Base-by-base conservation (phyloP, 1,284 basidiomycete species). In the Caloboletus firmus region DNA sequence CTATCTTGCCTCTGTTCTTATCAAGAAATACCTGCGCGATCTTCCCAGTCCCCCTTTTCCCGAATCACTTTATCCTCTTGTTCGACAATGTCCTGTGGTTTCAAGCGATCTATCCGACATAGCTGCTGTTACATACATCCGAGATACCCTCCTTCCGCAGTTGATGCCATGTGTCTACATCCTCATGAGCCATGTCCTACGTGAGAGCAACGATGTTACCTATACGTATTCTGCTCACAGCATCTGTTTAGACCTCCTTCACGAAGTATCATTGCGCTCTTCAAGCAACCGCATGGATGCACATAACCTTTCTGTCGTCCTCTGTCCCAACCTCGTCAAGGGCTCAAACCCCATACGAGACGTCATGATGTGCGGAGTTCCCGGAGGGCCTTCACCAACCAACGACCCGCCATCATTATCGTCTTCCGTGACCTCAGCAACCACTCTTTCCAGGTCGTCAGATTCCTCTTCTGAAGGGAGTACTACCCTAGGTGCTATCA, bases 21-120 rank as follows among this genome's bases (percentile, higher is more conserved):
- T 94, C 56, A 94, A 94, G 75, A 91, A 91, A 65, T 93, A 87
- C 64, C 72, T 94, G 18, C 81, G 89, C 30, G 88, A 91, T 66
- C 75, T 94, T 2, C 89, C 89, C 1, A 77, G 82, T 42, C 88
- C 92, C 3, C 71, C 91, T 17, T 90, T 94, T 60, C 79, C 86
- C 0, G 86, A 89, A 64, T 68, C 65, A 11, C 66, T 86, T 18
- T 94, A 93, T 65, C 74, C 81, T 4, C 51, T 77, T 28, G 84
- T 93, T 37, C 77, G 78, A 35, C 76, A 79, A 51, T 93, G 92
- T 70, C 91, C 92, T 10, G 56, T 67, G 18, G 76, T 82, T 12
- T 77, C 79, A 8, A 72, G 70, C 47, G 79, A 87, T 56, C 73
- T 80, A 8, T 70, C 72, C 1, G 85, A 89, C 60, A 74, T 85